Evolutionary conservation across 2,329 filamentous ascomycete genomes (phyloP), one percentile per base, ranked within the genome.

Genomic region (Cytospora piceae): DNA sequence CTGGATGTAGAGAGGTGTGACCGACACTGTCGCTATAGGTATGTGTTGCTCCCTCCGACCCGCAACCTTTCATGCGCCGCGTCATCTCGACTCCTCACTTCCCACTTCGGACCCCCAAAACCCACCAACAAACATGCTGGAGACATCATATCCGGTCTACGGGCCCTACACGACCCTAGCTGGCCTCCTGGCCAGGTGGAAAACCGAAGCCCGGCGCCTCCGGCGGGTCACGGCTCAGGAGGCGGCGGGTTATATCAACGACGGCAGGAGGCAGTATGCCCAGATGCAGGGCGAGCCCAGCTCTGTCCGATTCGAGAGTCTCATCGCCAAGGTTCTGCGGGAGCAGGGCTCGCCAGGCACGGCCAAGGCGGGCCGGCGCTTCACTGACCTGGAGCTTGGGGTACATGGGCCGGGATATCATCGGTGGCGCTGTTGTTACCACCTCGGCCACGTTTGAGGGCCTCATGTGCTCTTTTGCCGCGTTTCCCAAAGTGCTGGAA

Each of bases 281-380:
- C 17, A 55, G 8, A 46, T 55, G 11, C 53, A 15, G 12, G 20
- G n/a, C 2, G 51, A 55, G 20, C 20, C 34, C 5, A n/a, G 17
- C 27, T 55, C 59, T 3, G 59, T 55, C 14, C 59, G 59, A 0
- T 51, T 55, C 4, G 59, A 61, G 24, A 34, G 46, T 2, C 56
- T 64, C 15, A 64, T 64, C 17, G 49, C 54, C 42, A 54, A 37
- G 29, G 24, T 64, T 14, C 20, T 64, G 22, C 56, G 55, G 31
- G 56, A 60, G 20, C 52, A 56, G n/a, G 24, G 32, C 15, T 42
- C 34, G 24, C 60, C 60, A 31, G 51, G 39, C 6, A 5, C 37
- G 12, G 4, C 42, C 31, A 61, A 64, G 15, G 52, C 12, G 17
- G 52, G 27, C 20, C 52, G 60, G 11, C 39, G 2, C 8, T 63